Percentiles rank a stretch among this genome's conserved stretches.
Conservation (phyloP, 805 yeast species). For the Starmerella ratchasimensis region DNA sequence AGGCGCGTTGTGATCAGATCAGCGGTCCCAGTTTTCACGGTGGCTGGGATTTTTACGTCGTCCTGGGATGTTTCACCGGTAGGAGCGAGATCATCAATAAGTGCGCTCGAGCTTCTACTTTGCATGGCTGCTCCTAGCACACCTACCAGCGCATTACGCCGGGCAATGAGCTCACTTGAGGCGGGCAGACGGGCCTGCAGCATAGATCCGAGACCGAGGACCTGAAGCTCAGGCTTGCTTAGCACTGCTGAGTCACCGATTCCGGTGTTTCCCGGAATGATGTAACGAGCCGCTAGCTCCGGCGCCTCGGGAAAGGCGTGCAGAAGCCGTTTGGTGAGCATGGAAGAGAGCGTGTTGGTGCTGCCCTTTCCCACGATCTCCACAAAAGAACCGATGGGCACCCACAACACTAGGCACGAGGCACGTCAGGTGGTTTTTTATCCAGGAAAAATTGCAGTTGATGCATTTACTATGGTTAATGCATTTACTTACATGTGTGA, state of each 20-base stretch:
- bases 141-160: constrained; percentile 17
- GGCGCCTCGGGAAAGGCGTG: constrained; percentile 19
- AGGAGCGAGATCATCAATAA: too few relatives aligned
- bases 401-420: too few relatives aligned
- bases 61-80: too few relatives aligned
- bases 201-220: constrained; percentile 71
- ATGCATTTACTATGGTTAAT: too few relatives aligned
- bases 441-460: too few relatives aligned
- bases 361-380: too few relatives aligned
- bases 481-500: too few relatives aligned
- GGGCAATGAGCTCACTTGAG: constrained; percentile 15
- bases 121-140: constrained; percentile 15
- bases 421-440: too few relatives aligned
- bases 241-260: constrained; percentile 17
- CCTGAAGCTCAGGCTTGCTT: constrained; percentile 13
- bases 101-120: too few relatives aligned
- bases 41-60: too few relatives aligned
- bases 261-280: constrained; percentile 16
- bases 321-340: constrained; percentile 12
- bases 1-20: constrained; percentile 14
- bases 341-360: too few relatives aligned
- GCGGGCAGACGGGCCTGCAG: constrained; percentile 68
- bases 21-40: not conserved
- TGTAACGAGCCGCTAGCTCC: constrained; percentile 14
- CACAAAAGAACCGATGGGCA: too few relatives aligned